These are phyloP conservation scores for Gonium pectorale DNA, from an alignment of 139 green algal species.

Conservation along the genomic window DNA sequence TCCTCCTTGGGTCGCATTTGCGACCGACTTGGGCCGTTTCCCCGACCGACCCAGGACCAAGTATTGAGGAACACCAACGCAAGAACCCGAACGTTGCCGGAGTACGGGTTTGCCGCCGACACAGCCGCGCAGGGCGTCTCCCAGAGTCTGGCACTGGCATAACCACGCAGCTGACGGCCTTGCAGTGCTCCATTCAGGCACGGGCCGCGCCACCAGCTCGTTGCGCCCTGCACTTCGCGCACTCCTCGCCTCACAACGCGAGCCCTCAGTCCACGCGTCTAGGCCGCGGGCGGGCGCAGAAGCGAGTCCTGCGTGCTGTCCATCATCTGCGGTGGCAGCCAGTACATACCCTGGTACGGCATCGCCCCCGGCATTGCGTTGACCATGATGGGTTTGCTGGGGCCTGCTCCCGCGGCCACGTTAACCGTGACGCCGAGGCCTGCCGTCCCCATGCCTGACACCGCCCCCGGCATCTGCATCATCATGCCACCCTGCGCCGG, in stretches of 20 bases:
- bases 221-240: background rate
- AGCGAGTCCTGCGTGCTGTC: constrained; percentile 76
- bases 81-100: background rate
- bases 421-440: background rate
- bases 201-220: too few relatives aligned
- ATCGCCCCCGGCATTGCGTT: constrained; percentile 7
- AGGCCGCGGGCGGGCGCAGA: constrained; percentile 66
- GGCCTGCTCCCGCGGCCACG: background rate
- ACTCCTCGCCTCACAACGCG: background rate
- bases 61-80: too few relatives aligned
- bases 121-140: background rate
- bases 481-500: background rate
- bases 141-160: background rate
- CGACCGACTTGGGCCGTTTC: too few relatives aligned
- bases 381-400: constrained; percentile 33
- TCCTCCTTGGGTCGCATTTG: too few relatives aligned
- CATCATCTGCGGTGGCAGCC: constrained; percentile 64
- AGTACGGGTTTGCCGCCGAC: background rate
- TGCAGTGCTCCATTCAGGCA: background rate
- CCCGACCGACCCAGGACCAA: too few relatives aligned
- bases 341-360: constrained; percentile 57
- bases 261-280: background rate
- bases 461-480: background rate
- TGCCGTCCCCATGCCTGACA: background rate
- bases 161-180: background rate